Conservation (phyloP, 257 asterid species). For the Gentiana dahurica region DNA sequence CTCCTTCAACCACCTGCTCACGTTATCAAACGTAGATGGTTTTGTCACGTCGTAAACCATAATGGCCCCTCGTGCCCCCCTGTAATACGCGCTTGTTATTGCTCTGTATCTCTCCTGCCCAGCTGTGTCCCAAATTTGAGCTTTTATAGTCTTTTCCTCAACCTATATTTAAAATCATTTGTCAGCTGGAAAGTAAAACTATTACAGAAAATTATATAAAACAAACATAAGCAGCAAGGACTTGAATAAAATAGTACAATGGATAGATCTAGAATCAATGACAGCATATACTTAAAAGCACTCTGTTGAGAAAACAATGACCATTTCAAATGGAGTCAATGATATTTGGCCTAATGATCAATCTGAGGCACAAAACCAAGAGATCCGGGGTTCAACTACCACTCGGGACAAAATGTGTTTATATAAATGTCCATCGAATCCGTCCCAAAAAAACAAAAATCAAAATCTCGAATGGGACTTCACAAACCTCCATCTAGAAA, state of each 20-base stretch:
- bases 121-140: conserved; percentile 99
- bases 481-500: no score
- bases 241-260: not conserved
- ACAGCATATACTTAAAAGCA: no score
- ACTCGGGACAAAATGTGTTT: no score
- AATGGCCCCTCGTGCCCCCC: conserved; percentile 94
- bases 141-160: conserved; percentile 84
- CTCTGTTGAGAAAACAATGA: no score
- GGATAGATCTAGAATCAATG: no score
- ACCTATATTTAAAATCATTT: conserved; percentile 24
- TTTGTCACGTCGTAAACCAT: conserved; percentile 87
- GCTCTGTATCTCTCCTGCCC: conserved; percentile 85
- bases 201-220: not conserved
- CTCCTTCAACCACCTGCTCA: conserved; percentile 94
- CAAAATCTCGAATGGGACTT: no score
- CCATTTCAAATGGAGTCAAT: no score
- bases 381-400: no score
- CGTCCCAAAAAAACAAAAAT: no score
- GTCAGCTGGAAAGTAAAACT: not conserved
- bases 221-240: not conserved
- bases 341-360: no score
- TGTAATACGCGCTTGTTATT: conserved; percentile 91
- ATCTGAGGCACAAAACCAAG: no score
- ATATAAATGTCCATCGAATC: no score
- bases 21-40: conserved; percentile 81